phyloP scores from a whole-genome alignment of 352 stramenopile genomes.

The Elongisporangium senticosum region DNA sequence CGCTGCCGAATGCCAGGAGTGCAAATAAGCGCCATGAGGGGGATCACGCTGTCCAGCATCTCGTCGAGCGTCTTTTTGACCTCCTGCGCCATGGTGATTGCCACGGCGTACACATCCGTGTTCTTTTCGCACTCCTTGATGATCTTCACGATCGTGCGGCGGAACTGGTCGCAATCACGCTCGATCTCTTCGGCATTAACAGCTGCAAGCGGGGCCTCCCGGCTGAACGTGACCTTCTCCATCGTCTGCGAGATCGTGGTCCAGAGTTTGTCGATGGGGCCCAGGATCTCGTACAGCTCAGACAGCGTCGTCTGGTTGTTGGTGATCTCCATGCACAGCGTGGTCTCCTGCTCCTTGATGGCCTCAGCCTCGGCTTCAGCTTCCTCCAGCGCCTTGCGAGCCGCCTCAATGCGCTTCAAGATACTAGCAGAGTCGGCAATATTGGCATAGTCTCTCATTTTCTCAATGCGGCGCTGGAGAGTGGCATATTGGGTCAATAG shows the following conservation, averaged over 20 bases:
- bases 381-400: conserved; percentile 78
- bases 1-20: conserved; percentile 88
- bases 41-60: conserved; percentile 86
- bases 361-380: conserved; percentile 74
- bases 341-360: conserved; percentile 85
- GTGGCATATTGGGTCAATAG: conserved; percentile 71
- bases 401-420: conserved; percentile 72
- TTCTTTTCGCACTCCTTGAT: conserved; percentile 90
- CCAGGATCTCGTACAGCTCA: conserved; percentile 72
- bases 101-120: conserved; percentile 73
- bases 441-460: conserved; percentile 87
- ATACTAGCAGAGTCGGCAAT: conserved; percentile 74
- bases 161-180: conserved; percentile 83
- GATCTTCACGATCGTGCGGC: conserved; percentile 84
- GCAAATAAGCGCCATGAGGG: conserved; percentile 90
- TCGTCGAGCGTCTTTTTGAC: conserved; percentile 81
- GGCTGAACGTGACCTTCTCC: conserved; percentile 69
- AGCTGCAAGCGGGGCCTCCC: conserved; percentile 48
- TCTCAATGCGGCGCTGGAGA: conserved; percentile 85
- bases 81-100: conserved; percentile 74
- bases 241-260: conserved; percentile 74
- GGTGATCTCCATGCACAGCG: conserved; percentile 77
- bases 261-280: conserved; percentile 87
- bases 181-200: conserved; percentile 86
- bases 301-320: conserved; percentile 77